Evolutionary conservation across 176 grass and related monocot genomes (phyloP).

Genomic region (Cenchrus americanus): DNA sequence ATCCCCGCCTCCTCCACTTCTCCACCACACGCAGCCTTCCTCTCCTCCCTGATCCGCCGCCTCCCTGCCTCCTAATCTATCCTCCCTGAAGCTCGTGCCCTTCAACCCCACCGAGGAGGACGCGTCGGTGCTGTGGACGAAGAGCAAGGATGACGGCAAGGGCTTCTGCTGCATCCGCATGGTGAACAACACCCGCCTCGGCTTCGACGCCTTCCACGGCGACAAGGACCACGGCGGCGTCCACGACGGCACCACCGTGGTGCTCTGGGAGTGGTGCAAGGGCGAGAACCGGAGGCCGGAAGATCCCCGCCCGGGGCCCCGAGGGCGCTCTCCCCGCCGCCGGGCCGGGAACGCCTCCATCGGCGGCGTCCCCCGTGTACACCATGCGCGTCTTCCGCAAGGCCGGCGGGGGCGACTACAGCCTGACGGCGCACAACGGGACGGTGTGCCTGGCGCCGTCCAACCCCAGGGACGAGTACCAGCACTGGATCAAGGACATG

Average conservation of each 20-base stretch:
- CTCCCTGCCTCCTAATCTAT: too few relatives aligned
- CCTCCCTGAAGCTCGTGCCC: conserved; percentile 49
- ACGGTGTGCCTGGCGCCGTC: conserved; percentile 59
- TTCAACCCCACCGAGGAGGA: conserved; percentile 57
- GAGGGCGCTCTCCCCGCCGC: conserved; percentile 26
- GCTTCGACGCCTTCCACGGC: conserved; percentile 77
- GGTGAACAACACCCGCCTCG: conserved; percentile 75
- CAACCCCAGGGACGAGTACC: conserved; percentile 69
- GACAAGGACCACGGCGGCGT: conserved; percentile 86
- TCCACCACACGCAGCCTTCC: too few relatives aligned
- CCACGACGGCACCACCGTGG: conserved; percentile 67
- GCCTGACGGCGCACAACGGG: conserved; percentile 66
- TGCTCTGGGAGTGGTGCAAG: conserved; percentile 86
- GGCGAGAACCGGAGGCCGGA: conserved; percentile 90
- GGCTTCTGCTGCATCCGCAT: conserved; percentile 85
- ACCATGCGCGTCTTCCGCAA: conserved; percentile 69
- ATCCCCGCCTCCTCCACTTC: too few relatives aligned
- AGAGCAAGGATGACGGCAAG: conserved; percentile 68
- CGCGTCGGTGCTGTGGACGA: conserved; percentile 65
- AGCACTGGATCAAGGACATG: conserved; percentile 94
- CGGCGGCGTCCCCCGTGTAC: conserved; percentile 32
- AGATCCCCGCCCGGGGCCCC: conserved; percentile 67
- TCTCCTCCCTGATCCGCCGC: too few relatives aligned
- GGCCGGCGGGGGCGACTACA: conserved; percentile 59
- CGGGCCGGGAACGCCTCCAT: neutral